Conservation (phyloP, 1,284 basidiomycete genomes). For the Ceratobasidium sp. region DNA sequence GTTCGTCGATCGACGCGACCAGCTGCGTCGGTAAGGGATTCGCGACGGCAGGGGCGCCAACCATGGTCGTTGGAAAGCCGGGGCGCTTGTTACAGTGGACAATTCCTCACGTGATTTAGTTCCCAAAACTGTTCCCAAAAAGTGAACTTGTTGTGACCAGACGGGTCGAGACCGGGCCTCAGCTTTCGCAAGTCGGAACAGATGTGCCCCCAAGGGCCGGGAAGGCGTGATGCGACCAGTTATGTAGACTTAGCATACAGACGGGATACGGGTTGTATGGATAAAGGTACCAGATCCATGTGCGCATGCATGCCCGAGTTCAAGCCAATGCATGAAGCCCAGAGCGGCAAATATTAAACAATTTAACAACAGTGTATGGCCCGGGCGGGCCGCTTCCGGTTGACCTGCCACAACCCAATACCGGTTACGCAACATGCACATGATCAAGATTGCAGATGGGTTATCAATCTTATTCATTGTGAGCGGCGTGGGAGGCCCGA, state of each 20-base stretch:
- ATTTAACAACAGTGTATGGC: no score
- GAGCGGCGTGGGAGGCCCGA: constrained; percentile 26
- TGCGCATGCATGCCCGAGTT: no score
- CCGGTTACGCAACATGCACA: background rate
- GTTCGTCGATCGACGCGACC: constrained; percentile 19
- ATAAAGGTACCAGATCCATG: no score
- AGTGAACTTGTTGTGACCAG: background rate
- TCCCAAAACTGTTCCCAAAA: no score
- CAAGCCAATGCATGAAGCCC: no score
- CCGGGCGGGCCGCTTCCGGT: constrained; percentile 2
- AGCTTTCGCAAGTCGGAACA: no score
- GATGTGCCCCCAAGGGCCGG: no score
- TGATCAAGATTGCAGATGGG: background rate
- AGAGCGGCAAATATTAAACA: no score
- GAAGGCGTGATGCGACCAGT: no score
- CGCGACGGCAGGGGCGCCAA: constrained; percentile 24
- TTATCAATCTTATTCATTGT: background rate
- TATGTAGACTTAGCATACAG: no score
- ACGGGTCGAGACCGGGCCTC: constrained; percentile 4
- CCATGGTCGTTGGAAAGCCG: constrained; percentile 33
- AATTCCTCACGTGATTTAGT: constrained; percentile 4
- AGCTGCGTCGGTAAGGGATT: constrained; percentile 30
- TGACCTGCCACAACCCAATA: no score
- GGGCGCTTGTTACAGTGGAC: constrained; percentile 4
- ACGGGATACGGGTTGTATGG: no score